Percentiles rank a stretch among this genome's conserved stretches.
These are phyloP conservation scores for Phytophthora ramorum DNA, from an alignment of 352 stramenopile species.

Conservation along the genomic window DNA sequence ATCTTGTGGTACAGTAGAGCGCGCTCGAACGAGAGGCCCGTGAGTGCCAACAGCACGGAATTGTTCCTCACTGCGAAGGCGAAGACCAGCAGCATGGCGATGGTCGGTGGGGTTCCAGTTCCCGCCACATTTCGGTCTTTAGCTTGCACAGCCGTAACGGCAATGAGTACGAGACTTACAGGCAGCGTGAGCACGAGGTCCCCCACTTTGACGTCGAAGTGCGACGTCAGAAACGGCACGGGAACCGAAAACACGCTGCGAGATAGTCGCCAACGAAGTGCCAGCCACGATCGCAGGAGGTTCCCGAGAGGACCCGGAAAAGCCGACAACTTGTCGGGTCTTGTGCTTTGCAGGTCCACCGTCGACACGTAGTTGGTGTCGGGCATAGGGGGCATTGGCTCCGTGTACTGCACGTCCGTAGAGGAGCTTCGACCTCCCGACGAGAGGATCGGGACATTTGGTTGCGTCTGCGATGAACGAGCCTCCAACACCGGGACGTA, in stretches of 20 bases:
- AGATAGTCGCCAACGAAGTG: constrained; percentile 36
- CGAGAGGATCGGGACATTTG: background rate
- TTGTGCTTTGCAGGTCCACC: background rate
- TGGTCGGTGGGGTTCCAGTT: constrained; percentile 29
- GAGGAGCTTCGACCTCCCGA: background rate
- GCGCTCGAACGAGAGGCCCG: constrained; percentile 59
- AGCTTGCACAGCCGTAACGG: constrained; percentile 23
- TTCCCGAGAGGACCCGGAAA: background rate
- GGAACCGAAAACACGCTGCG: constrained; percentile 36
- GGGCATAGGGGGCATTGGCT: background rate
- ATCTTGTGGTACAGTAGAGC: constrained; percentile 62
- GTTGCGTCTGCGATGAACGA: background rate
- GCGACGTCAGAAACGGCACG: constrained; percentile 34
- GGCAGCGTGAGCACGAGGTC: constrained; percentile 43
- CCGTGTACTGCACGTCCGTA: background rate
- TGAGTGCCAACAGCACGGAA: constrained; percentile 44
- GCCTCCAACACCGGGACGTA: background rate
- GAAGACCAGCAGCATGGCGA: constrained; percentile 50
- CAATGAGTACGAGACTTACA: constrained; percentile 20
- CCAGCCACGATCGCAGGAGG: constrained; percentile 30
- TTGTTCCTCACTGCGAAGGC: constrained; percentile 58
- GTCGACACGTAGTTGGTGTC: background rate
- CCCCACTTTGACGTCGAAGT: constrained; percentile 47
- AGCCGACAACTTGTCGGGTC: background rate
- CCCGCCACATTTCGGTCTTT: constrained; percentile 16